Percentiles rank a stretch among this genome's conserved stretches.
Evolutionary conservation across 176 grass and related monocot genomes (phyloP).

Genomic region (maize (Zea mays)): DNA sequence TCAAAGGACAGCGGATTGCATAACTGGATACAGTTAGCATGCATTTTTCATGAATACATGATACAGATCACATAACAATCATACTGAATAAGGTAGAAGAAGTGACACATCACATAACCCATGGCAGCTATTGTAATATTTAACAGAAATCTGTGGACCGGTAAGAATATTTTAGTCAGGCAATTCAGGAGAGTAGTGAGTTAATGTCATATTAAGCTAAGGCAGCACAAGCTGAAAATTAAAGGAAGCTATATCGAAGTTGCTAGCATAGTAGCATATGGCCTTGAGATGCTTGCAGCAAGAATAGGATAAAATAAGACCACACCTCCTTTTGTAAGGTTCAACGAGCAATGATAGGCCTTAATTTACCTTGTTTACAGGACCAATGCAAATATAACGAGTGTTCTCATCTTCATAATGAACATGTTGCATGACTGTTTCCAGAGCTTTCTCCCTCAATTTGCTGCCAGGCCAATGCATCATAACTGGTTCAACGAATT

Average conservation of each 20-base stretch:
- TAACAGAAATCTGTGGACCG: constrained; percentile 18
- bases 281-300: background rate
- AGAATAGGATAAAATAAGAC: constrained; percentile 11
- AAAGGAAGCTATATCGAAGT: constrained; percentile 1
- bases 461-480: constrained; percentile 80
- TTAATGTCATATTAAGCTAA: background rate
- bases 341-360: constrained; percentile 11
- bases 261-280: background rate
- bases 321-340: background rate
- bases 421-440: constrained; percentile 77
- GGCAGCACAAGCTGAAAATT: constrained; percentile 12
- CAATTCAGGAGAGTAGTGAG: background rate
- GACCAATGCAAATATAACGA: constrained; percentile 92
- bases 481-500: constrained; percentile 88
- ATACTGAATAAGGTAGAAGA: background rate
- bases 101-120: background rate
- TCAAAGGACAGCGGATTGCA: constrained; percentile 28
- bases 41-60: constrained; percentile 34
- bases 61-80: background rate
- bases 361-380: constrained; percentile 89
- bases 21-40: constrained; percentile 26
- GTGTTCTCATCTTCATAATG: constrained; percentile 99
- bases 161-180: constrained; percentile 2
- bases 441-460: constrained; percentile 77
- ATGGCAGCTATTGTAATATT: background rate